Percentiles rank a stretch among this genome's conserved stretches.
Evolutionary conservation across 192 early-diverging fungal genomes (phyloP).

Genomic region (Neocallimastix lanati): DNA sequence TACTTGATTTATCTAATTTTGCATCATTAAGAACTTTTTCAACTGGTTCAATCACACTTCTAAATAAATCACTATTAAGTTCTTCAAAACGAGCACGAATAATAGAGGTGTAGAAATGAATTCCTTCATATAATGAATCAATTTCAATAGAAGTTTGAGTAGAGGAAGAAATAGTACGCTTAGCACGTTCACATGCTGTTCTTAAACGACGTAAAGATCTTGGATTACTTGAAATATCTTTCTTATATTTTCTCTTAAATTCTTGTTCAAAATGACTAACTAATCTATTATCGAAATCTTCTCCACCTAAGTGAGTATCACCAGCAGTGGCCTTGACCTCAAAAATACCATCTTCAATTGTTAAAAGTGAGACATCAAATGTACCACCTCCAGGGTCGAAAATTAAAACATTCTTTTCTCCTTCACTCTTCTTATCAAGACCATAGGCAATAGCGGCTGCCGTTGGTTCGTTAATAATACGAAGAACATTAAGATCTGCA

Average conservation of each 20-base stretch:
- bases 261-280: constrained; percentile 29
- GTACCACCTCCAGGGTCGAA: constrained; percentile 74
- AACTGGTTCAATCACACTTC: constrained; percentile 49
- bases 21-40: constrained; percentile 57
- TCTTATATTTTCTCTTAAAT: constrained; percentile 49
- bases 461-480: constrained; percentile 83
- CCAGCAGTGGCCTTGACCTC: constrained; percentile 60
- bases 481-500: constrained; percentile 63
- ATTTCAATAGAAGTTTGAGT: constrained; percentile 50
- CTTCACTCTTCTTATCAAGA: constrained; percentile 54
- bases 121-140: constrained; percentile 55
- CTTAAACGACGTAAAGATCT: constrained; percentile 56
- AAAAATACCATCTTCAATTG: constrained; percentile 58
- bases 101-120: constrained; percentile 53
- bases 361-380: constrained; percentile 70
- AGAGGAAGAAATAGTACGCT: constrained; percentile 55
- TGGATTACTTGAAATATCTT: constrained; percentile 50
- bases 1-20: constrained; percentile 49
- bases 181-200: constrained; percentile 55
- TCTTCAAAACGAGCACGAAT: constrained; percentile 67
- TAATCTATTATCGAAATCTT: constrained; percentile 54
- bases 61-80: constrained; percentile 42
- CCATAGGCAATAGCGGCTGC: constrained; percentile 76
- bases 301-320: constrained; percentile 69
- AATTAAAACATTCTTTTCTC: constrained; percentile 51